Evolutionary conservation across 352 stramenopile species (phyloP), one percentile per base, ranked within the genome.

Genomic region (Phytophthora sp.): DNA sequence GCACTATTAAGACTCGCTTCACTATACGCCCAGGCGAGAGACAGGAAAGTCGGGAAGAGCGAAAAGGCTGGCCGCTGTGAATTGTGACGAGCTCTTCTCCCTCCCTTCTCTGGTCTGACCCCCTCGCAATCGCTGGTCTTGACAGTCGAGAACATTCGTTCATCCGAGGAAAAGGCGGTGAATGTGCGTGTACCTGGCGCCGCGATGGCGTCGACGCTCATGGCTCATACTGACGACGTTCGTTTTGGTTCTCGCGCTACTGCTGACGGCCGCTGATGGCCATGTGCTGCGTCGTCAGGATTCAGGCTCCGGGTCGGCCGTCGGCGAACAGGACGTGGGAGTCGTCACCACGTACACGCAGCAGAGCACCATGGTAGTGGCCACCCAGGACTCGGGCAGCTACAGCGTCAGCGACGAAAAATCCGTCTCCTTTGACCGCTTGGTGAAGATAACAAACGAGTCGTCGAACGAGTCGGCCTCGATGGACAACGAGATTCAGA

Each of bases 131-230:
- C 49, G 36, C 21, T 44, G 33, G 53, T 71, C 53, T 71, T 69
- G 67, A 26, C 50, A 69, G 52, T 68, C 56, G 55, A 68, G 55
- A 71, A 71, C 41, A 23, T 62, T 56, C 54, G 12, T 64, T 47
- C 27, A 18, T 38, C 36, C 18, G 36, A 69, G 31, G 20, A 51
- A 15, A 30, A 61, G 31, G 52, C 46, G 24, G 50, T 42, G 49
- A n/a, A 76, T 76, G 69, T 69, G 52, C 50, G 58, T 64, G 49
- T 63, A 76, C 42, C 45, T 76, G 47, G 64, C 64, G 30, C 58
- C 69, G 23, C 65, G 69, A 67, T 73, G 69, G 69, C 57, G 69
- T 35, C 39, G 69, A 57, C 64, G 54, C 15, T 49, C 47, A 23
- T 23, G 41, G 23, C 26, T 11, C 26, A 7, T 63, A 12, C 42